Evolutionary conservation across 441 rosid genomes (phyloP).

Genomic region (Hura crepitans): DNA sequence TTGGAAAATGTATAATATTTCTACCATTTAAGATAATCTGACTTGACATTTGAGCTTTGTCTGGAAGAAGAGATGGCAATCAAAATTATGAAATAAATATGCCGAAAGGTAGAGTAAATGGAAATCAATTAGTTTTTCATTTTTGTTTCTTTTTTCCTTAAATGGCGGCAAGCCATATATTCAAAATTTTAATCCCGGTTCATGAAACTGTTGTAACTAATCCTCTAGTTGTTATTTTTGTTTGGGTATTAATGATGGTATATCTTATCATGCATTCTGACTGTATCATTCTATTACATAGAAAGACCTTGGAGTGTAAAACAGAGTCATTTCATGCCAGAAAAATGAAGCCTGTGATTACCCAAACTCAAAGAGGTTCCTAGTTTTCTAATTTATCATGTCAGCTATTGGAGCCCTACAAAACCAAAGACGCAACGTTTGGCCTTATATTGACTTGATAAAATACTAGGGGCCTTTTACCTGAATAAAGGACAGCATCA

Average conservation of each 20-base stretch:
- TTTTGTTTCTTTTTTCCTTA: too few species aligned
- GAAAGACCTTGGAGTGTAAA: background rate
- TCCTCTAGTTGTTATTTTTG: background rate
- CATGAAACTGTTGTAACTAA: too few species aligned
- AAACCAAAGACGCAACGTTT: background rate
- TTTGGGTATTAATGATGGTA: background rate
- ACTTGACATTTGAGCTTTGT: too few species aligned
- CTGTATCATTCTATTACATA: background rate
- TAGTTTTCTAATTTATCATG: background rate
- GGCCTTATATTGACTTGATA: too few species aligned
- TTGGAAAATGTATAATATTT: background rate
- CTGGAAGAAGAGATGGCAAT: too few species aligned
- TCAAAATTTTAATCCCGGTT: background rate
- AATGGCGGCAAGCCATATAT: background rate
- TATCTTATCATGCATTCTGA: background rate
- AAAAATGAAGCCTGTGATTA: background rate
- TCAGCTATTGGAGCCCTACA: background rate
- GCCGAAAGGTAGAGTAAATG: background rate
- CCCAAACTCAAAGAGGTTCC: background rate
- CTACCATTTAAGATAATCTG: too few species aligned
- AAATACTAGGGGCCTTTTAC: constrained; percentile 22
- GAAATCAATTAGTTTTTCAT: background rate
- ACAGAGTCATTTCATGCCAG: background rate
- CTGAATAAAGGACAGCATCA: constrained; percentile 60
- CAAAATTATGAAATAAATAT: too few species aligned